Percentiles rank a stretch among this genome's conserved stretches.
These are phyloP conservation scores for Wickerhamiella lipophila DNA, from an alignment of 805 yeast species.

Conservation along the genomic window DNA sequence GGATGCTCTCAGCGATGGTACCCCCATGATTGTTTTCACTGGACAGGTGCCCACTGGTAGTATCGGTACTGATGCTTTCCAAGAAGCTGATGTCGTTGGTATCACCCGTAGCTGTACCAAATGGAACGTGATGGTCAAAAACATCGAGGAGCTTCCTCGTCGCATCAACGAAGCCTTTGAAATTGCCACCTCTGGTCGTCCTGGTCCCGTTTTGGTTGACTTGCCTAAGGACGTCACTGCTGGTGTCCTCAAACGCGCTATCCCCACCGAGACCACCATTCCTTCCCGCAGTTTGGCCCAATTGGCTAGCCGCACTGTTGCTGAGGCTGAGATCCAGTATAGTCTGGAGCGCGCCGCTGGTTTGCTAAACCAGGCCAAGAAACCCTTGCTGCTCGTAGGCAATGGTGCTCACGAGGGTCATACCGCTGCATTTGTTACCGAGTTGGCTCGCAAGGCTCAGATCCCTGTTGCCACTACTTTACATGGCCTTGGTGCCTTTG, in stretches of 20 bases:
- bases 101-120: slow-evolving; percentile 95
- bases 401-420: slow-evolving; percentile 70
- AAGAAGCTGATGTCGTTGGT: slow-evolving; percentile 96
- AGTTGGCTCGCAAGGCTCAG: slow-evolving; percentile 76
- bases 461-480: slow-evolving; percentile 95
- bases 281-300: slow-evolving; percentile 49
- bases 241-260: slow-evolving; percentile 69
- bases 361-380: slow-evolving; percentile 68
- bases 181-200: slow-evolving; percentile 90
- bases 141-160: slow-evolving; percentile 85
- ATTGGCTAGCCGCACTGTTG: slow-evolving; percentile 56
- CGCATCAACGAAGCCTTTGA: slow-evolving; percentile 97
- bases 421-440: slow-evolving; percentile 54
- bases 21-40: slow-evolving; percentile 89
- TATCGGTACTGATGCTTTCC: slow-evolving; percentile 98
- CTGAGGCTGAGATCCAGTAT: slow-evolving; percentile 54
- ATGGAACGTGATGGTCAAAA: slow-evolving; percentile 98
- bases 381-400: slow-evolving; percentile 84
- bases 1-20: slow-evolving; percentile 94
- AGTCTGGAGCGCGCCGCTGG: slow-evolving; percentile 67
- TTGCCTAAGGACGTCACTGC: slow-evolving; percentile 97
- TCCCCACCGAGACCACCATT: slow-evolving; percentile 73
- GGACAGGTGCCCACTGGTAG: slow-evolving; percentile 96
- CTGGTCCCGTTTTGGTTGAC: slow-evolving; percentile 97
- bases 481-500: slow-evolving; percentile 89